A percentile compares a stretch with the other conserved stretches of the same genome.
These are phyloP conservation scores for Pythium pyrilobum DNA, from an alignment of 352 stramenopile species.

Conservation along the genomic window DNA sequence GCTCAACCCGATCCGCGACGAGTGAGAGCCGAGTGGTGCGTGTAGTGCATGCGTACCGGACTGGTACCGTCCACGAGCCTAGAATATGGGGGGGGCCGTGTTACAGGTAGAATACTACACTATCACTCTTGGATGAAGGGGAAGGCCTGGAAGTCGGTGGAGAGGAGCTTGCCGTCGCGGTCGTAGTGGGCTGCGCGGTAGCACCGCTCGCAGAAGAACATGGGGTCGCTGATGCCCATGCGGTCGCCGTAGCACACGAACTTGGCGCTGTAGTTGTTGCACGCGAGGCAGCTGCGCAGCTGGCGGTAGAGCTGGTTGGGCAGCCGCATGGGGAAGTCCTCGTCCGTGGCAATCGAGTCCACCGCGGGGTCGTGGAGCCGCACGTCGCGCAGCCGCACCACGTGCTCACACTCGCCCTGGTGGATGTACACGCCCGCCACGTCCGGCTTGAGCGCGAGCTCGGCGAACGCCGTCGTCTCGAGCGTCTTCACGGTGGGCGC, in stretches of 20 bases:
- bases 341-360: conserved; percentile 24
- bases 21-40: no score
- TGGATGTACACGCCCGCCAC: conserved; percentile 64
- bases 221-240: conserved; percentile 56
- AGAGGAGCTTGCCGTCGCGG: conserved; percentile 42
- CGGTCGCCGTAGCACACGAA: conserved; percentile 73
- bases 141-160: conserved; percentile 68
- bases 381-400: conserved; percentile 59
- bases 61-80: no score
- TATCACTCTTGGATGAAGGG: conserved; percentile 70
- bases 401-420: conserved; percentile 73
- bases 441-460: conserved; percentile 52
- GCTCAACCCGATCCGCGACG: conserved; percentile 2
- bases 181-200: conserved; percentile 67
- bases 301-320: conserved; percentile 39
- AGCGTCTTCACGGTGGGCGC: conserved; percentile 13
- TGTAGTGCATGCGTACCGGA: no score
- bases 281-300: conserved; percentile 70
- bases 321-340: conserved; percentile 55
- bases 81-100: no score
- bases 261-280: conserved; percentile 71
- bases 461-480: conserved; percentile 28
- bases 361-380: conserved; percentile 42
- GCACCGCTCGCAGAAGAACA: conserved; percentile 77
- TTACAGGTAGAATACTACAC: background rate